These are phyloP conservation scores for Colletotrichum kahawae DNA, from an alignment of 2,329 filamentous ascomycete genomes.

Conservation along the genomic window DNA sequence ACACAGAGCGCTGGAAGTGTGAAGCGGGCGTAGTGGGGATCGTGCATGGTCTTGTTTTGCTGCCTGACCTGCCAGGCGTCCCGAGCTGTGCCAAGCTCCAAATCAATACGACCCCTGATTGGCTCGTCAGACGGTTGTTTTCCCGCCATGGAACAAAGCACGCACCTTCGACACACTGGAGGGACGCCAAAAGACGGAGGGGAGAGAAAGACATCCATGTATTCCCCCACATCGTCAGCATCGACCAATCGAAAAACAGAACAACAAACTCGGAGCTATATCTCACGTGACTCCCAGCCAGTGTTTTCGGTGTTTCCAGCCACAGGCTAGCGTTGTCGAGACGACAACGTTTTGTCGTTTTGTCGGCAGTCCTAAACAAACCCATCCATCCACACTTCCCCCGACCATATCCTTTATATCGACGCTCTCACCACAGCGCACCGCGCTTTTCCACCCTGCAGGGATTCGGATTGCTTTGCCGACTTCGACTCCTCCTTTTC, in stretches of 20 bases:
- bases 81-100: neutral
- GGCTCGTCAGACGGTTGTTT: neutral
- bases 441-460: slow-evolving; percentile 15
- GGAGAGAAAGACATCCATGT: neutral
- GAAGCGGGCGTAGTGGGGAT: neutral
- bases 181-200: neutral
- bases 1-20: neutral
- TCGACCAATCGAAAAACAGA: neutral
- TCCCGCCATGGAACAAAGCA: neutral
- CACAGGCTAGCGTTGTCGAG: neutral
- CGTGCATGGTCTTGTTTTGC: neutral
- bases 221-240: neutral
- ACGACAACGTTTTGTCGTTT: neutral
- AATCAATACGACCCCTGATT: neutral
- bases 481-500: neutral
- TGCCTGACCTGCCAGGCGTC: slow-evolving; percentile 1
- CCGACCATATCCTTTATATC: slow-evolving; percentile 21
- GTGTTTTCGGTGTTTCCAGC: neutral
- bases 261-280: neutral
- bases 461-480: slow-evolving; percentile 9
- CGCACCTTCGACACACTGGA: neutral
- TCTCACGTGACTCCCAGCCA: neutral
- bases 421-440: slow-evolving; percentile 20
- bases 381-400: slow-evolving; percentile 7
- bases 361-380: neutral